These are phyloP conservation scores for Cytospora schulzeri DNA, from an alignment of 2,329 filamentous ascomycete genomes.

Conservation along the genomic window DNA sequence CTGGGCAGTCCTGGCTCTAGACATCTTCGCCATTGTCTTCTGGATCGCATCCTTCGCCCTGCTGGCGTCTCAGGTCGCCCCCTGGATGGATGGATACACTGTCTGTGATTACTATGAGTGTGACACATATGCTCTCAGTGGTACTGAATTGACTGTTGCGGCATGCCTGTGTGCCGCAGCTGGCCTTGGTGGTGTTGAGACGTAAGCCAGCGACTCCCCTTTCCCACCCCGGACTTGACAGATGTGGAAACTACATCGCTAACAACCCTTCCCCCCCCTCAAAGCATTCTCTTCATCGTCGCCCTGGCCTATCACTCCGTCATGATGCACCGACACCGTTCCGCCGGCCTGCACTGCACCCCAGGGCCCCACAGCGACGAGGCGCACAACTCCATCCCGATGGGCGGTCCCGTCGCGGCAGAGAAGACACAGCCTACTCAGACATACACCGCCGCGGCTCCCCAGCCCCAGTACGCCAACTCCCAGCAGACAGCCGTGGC, in stretches of 20 bases:
- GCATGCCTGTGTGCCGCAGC: slow-evolving; percentile 40
- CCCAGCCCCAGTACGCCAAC: slow-evolving; percentile 29
- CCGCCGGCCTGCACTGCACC: slow-evolving; percentile 44
- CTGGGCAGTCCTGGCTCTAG: slow-evolving; percentile 54
- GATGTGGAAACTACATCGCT: not conserved
- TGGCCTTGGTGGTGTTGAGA: slow-evolving; percentile 45
- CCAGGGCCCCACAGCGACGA: slow-evolving; percentile 30
- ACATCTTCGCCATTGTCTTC: slow-evolving; percentile 54
- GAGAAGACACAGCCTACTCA: slow-evolving; percentile 31
- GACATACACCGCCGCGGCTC: not conserved
- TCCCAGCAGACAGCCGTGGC: slow-evolving; percentile 25
- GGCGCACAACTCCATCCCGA: slow-evolving; percentile 21
- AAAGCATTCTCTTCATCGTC: slow-evolving; percentile 46
- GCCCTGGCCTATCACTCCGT: slow-evolving; percentile 46
- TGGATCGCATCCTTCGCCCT: slow-evolving; percentile 52
- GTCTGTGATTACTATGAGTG: slow-evolving; percentile 33
- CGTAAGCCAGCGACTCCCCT: slow-evolving; percentile 41
- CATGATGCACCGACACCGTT: slow-evolving; percentile 47
- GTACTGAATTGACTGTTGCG: slow-evolving; percentile 27
- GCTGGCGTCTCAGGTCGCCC: slow-evolving; percentile 41
- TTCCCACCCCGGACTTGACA: not conserved
- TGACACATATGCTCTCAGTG: slow-evolving; percentile 32
- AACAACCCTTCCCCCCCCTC: not conserved
- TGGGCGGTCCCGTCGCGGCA: slow-evolving; percentile 25
- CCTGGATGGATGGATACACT: slow-evolving; percentile 29